Evolutionary conservation across 2,329 filamentous ascomycete species (phyloP).

Genomic region (Penicillium sp.): DNA sequence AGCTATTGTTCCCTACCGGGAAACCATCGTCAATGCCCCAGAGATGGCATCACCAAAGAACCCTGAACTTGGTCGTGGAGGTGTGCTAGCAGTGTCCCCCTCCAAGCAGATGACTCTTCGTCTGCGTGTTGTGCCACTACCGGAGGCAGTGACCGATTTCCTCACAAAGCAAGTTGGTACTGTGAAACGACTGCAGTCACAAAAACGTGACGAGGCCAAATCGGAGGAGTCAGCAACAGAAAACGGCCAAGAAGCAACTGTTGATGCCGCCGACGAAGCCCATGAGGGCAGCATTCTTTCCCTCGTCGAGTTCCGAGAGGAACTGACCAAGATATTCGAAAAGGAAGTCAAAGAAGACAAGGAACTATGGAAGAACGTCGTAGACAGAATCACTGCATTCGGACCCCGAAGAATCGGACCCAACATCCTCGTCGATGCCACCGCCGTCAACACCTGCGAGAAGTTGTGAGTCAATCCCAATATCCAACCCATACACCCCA

Average conservation of each 20-base stretch:
- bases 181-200: conserved; percentile 76
- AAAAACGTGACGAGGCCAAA: conserved; percentile 56
- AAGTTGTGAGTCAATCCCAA: conserved; percentile 60
- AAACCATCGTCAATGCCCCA: conserved; percentile 81
- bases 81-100: conserved; percentile 70
- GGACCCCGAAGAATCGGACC: conserved; percentile 82
- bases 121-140: conserved; percentile 76
- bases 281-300: conserved; percentile 65
- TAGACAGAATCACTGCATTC: conserved; percentile 85
- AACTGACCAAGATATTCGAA: conserved; percentile 66
- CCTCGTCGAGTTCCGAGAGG: conserved; percentile 71
- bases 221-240: conserved; percentile 42
- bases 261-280: conserved; percentile 54
- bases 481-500: background rate
- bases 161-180: conserved; percentile 75
- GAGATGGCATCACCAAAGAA: conserved; percentile 91
- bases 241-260: conserved; percentile 48
- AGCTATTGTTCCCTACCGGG: conserved; percentile 92
- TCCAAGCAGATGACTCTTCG: conserved; percentile 83
- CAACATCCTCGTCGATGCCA: conserved; percentile 85
- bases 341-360: conserved; percentile 68
- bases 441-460: conserved; percentile 67
- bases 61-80: conserved; percentile 81
- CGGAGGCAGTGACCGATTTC: conserved; percentile 77
- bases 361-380: conserved; percentile 73